Conservation (phyloP, 805 yeast species). For the Lipomyces starkeyi region DNA sequence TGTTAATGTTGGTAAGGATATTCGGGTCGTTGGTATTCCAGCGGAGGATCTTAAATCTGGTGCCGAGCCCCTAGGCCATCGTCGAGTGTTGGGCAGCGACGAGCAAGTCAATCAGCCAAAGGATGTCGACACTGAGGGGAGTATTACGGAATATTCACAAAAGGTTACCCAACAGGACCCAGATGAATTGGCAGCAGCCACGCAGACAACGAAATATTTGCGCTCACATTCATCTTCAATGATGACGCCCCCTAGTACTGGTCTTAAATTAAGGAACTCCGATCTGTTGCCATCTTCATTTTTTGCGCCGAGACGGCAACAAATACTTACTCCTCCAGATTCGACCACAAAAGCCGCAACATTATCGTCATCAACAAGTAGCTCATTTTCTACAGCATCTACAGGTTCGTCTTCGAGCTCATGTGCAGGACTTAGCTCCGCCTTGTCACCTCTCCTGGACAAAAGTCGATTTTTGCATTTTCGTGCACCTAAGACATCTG, state of each 20-base stretch:
- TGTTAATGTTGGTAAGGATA: neutral
- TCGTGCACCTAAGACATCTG: conserved; percentile 10
- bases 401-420: neutral
- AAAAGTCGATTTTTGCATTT: conserved; percentile 15
- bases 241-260: conserved; percentile 1
- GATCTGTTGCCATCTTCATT: neutral
- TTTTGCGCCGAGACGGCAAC: neutral
- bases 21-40: neutral
- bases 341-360: neutral
- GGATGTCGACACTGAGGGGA: neutral
- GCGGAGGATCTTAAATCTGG: neutral
- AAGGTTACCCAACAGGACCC: neutral
- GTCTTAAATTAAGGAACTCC: neutral
- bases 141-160: neutral
- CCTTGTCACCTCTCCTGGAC: neutral
- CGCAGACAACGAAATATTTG: neutral
- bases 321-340: neutral
- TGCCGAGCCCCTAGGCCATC: neutral
- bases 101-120: neutral
- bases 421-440: neutral
- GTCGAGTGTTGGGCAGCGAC: neutral
- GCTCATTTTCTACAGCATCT: neutral
- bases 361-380: neutral
- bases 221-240: neutral
- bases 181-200: neutral